Evolutionary conservation across 2,329 filamentous ascomycete species (phyloP), one percentile per base, ranked within the genome.

Genomic region (Diplodia corticola): DNA sequence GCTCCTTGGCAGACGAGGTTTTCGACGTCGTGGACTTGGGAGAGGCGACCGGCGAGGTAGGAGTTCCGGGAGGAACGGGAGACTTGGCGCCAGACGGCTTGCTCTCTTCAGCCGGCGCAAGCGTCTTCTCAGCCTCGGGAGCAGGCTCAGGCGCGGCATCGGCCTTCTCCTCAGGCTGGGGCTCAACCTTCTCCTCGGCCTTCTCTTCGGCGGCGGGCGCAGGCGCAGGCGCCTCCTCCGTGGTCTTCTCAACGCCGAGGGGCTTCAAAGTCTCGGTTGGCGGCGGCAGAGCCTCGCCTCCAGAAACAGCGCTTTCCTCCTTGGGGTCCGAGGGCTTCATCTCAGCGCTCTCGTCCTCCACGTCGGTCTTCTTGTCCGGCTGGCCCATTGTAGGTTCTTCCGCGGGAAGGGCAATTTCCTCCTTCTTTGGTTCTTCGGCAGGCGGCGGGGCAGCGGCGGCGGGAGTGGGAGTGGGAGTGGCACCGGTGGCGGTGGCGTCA

Each of bases 351-450:
- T 76, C 72, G 60, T 82, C 81, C 71, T 81, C 76, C 2, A 71
- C 80, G 37, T 73, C 78, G 10, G 74, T 74, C 65, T 71, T 71
- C 72, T 83, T 82, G 71, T 83, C 81, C 26, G 79, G 79, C 53
- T 80, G 80, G 13, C 74, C 76, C n/a, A 72, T 73, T 24, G 75
- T 71, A 1, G 53, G 50, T n/a, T 57, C 53, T 59, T 67, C 35
- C 70, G 69, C 61, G 71, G 71, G 55, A 69, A 69, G 20, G 61
- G 63, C 50, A 24, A 51, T 7, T 40, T 68, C 64, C n/a, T 67
- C 61, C 35, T 67, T 63, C 59, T 67, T 63, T 46, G 59, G 46
- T 12, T 61, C 54, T 26, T 63, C 60, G 28, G 53, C 64, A 26
- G 28, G 7, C 15, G 48, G 24, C 51, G 63, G 10, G 54, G 33